A percentile compares a stretch with the other conserved stretches of the same genome.
Conservation (phyloP, 169 alveolate genomes). For the Plasmodium knowlesi region DNA sequence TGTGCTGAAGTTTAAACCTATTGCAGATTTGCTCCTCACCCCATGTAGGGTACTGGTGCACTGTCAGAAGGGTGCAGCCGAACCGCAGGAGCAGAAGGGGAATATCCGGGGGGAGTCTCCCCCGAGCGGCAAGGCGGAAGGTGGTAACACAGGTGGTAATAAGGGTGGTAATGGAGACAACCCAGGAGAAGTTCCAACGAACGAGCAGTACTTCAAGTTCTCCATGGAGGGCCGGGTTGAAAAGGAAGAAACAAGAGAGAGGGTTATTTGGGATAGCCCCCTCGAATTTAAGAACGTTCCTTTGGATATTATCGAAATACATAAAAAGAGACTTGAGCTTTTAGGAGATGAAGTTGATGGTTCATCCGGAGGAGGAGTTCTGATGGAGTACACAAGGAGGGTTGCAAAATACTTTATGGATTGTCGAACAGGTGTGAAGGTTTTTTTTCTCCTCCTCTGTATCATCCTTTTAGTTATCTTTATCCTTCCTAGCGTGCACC, state of each 20-base stretch:
- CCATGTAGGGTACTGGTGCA: constrained; percentile 24
- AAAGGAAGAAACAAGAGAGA: background rate
- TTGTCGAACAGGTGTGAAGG: background rate
- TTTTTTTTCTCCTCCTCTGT: background rate
- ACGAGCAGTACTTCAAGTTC: background rate
- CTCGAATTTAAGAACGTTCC: background rate
- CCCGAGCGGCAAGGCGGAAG: background rate
- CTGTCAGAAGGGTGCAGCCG: background rate
- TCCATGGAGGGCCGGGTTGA: background rate
- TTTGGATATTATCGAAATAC: background rate
- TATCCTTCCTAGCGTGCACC: constrained; percentile 33
- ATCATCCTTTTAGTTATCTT: background rate
- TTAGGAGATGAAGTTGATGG: background rate
- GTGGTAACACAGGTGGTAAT: background rate
- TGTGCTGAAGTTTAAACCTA: constrained; percentile 34
- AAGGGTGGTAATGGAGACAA: background rate
- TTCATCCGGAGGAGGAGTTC: background rate
- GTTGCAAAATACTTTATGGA: background rate
- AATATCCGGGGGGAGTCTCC: background rate
- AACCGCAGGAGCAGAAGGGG: background rate
- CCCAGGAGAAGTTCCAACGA: background rate
- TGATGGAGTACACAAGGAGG: background rate
- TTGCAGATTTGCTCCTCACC: constrained; percentile 6
- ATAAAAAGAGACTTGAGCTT: background rate
- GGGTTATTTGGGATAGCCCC: background rate